A percentile compares a stretch with the other conserved stretches of the same genome.
These are phyloP conservation scores for Cucumis cinereus DNA, from an alignment of 306 rosid species.

Conservation along the genomic window DNA sequence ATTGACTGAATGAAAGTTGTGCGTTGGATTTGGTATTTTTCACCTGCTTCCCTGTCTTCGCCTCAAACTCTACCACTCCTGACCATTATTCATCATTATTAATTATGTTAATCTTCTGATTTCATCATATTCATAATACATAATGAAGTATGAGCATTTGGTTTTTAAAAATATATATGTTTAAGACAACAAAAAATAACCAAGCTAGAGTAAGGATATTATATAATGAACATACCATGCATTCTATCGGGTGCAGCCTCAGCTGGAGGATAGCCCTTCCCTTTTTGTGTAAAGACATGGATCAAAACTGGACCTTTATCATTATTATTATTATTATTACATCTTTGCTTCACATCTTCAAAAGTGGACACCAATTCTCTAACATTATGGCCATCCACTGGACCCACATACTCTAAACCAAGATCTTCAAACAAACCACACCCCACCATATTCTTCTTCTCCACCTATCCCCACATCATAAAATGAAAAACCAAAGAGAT, in stretches of 20 bases:
- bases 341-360: slow-evolving; percentile 45
- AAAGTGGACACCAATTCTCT: slow-evolving; percentile 55
- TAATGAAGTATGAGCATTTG: too few relatives aligned
- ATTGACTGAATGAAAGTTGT: slow-evolving; percentile 71
- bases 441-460: too few relatives aligned
- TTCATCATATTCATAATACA: too few relatives aligned
- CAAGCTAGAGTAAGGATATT: too few relatives aligned
- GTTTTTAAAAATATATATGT: too few relatives aligned
- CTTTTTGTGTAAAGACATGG: slow-evolving; percentile 75
- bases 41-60: slow-evolving; percentile 78
- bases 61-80: slow-evolving; percentile 83
- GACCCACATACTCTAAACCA: slow-evolving; percentile 65
- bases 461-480: background rate
- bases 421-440: slow-evolving; percentile 43
- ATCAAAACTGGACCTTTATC: slow-evolving; percentile 67
- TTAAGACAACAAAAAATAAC: too few relatives aligned
- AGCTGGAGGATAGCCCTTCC: slow-evolving; percentile 89
- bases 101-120: too few relatives aligned
- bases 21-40: slow-evolving; percentile 26
- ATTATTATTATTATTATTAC: too few relatives aligned
- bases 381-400: slow-evolving; percentile 69
- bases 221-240: slow-evolving; percentile 34
- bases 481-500: too few relatives aligned
- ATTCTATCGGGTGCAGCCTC: slow-evolving; percentile 67
- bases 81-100: too few relatives aligned